A percentile compares a stretch with the other conserved stretches of the same genome.
These are phyloP conservation scores for Thalassiosira oceanica DNA, from an alignment of 352 stramenopile genomes.

Conservation along the genomic window DNA sequence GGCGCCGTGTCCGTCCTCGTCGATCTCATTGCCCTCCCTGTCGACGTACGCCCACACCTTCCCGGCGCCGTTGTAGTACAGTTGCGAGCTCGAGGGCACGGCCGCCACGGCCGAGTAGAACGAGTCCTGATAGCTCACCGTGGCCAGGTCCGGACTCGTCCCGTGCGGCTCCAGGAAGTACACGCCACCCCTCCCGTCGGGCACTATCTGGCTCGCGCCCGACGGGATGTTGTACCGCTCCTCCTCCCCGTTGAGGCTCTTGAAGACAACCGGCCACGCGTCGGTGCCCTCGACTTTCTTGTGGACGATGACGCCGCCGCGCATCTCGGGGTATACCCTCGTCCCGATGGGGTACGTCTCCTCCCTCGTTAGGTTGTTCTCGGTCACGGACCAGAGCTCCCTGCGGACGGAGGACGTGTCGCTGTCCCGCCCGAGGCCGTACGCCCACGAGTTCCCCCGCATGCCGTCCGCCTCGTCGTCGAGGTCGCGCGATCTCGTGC, in stretches of 20 bases:
- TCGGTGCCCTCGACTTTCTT: background rate
- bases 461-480: background rate
- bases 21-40: too few species aligned
- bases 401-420: background rate
- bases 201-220: conserved; percentile 3
- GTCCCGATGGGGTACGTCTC: conserved; percentile 8
- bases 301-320: conserved; percentile 19
- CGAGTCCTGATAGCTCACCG: background rate
- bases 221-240: conserved; percentile 2
- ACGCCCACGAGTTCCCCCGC: background rate
- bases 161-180: background rate
- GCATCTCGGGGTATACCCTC: conserved; percentile 4
- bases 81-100: background rate
- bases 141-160: background rate
- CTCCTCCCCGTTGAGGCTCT: conserved; percentile 1
- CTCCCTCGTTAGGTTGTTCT: background rate
- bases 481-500: background rate
- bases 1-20: background rate
- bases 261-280: background rate
- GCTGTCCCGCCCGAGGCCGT: background rate
- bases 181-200: conserved; percentile 12
- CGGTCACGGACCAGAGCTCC: background rate
- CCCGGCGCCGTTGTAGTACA: conserved; percentile 4
- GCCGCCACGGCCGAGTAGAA: background rate
- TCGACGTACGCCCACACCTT: conserved; percentile 9